Evolutionary conservation across 2,329 filamentous ascomycete species (phyloP).

Genomic region (Zelopaecilomyces penicillatus): DNA sequence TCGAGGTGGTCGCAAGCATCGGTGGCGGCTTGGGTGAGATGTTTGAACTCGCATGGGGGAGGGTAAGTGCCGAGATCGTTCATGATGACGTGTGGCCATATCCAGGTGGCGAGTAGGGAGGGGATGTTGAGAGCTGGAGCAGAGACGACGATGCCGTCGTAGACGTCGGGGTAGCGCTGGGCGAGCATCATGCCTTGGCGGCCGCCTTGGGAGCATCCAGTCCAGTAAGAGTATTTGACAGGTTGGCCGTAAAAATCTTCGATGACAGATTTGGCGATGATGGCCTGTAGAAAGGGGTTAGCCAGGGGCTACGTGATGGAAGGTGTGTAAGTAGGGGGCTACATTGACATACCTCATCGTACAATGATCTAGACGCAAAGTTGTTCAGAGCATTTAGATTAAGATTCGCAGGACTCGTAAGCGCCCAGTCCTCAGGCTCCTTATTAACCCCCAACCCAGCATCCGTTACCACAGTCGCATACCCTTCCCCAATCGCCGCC

Average conservation of each 20-base stretch:
- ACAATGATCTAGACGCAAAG: conserved; percentile 26
- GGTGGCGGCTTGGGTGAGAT: conserved; percentile 30
- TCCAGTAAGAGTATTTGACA: conserved; percentile 37
- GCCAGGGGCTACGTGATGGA: background rate
- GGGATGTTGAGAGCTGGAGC: conserved; percentile 32
- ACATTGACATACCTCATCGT: conserved; percentile 17
- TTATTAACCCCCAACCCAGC: conserved; percentile 2
- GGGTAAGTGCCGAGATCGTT: conserved; percentile 1
- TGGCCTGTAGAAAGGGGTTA: conserved; percentile 15
- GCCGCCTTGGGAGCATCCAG: conserved; percentile 46
- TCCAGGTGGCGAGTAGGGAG: conserved; percentile 9
- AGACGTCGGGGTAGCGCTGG: conserved; percentile 42
- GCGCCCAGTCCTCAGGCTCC: conserved; percentile 9
- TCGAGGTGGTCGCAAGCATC: conserved; percentile 40
- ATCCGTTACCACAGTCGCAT: conserved; percentile 10
- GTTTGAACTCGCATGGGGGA: conserved; percentile 14
- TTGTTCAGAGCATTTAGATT: conserved; percentile 22
- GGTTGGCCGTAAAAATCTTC: conserved; percentile 30
- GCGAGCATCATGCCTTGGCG: conserved; percentile 44
- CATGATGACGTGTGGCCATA: conserved; percentile 15
- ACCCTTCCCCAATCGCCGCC: conserved; percentile 10
- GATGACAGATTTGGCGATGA: conserved; percentile 32
- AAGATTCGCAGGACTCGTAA: conserved; percentile 10
- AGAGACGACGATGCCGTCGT: conserved; percentile 39
- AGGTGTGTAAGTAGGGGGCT: background rate